Conservation (phyloP, 1,139 yeast species). For the Magnusiomyces sp. region DNA sequence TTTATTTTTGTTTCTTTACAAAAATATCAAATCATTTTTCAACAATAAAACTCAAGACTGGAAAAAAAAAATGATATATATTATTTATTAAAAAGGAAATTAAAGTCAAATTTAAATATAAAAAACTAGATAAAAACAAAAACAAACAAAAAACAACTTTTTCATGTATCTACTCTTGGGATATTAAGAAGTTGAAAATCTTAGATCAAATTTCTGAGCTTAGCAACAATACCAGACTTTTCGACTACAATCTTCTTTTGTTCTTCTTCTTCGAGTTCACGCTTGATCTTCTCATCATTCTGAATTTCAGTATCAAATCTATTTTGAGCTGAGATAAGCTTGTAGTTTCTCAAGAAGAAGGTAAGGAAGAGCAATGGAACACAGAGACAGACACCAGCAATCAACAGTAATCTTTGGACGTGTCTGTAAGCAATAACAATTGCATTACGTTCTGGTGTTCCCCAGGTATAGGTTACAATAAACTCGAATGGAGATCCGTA, state of each 20-base stretch:
- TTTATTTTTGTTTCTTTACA: too few species aligned
- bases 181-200: too few species aligned
- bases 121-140: too few species aligned
- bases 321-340: constrained; percentile 31
- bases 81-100: too few species aligned
- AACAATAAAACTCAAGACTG: too few species aligned
- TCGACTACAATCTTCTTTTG: not conserved
- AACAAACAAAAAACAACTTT: too few species aligned
- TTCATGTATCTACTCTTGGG: too few species aligned
- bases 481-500: constrained; percentile 47
- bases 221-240: not conserved
- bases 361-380: constrained; percentile 44
- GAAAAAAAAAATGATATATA: too few species aligned
- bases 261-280: not conserved
- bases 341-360: constrained; percentile 49
- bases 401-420: constrained; percentile 49
- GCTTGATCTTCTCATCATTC: too few species aligned
- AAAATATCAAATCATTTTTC: too few species aligned
- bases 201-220: too few species aligned
- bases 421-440: constrained; percentile 51
- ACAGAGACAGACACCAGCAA: constrained; percentile 50
- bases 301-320: constrained; percentile 24
- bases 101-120: too few species aligned
- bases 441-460: constrained; percentile 48
- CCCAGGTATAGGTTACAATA: constrained; percentile 45